Percentiles rank a stretch among this genome's conserved stretches.
phyloP scores from a whole-genome alignment of 1,139 yeast genomes.

The Suhomyces taliae region DNA sequence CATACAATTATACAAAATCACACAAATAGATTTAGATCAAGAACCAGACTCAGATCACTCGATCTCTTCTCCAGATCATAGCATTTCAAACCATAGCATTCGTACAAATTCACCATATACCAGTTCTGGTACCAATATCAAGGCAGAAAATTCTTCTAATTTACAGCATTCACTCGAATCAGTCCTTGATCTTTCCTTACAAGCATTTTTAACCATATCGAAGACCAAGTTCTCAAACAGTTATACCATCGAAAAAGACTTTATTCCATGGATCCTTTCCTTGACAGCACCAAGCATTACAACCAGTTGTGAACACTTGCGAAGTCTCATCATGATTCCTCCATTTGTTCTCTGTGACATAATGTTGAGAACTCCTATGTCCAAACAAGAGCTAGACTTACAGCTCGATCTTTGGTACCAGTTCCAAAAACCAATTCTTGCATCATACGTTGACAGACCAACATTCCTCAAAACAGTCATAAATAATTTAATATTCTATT shows the following conservation, averaged over 20 bases:
- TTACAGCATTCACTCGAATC: not conserved
- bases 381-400: constrained; percentile 30
- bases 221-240: constrained; percentile 1
- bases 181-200: constrained; percentile 1
- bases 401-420: constrained; percentile 41
- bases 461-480: constrained; percentile 23
- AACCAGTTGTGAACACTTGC: constrained; percentile 29
- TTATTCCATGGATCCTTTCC: constrained; percentile 31
- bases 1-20: not conserved
- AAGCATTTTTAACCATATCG: constrained; percentile 6
- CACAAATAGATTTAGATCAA: too few species aligned
- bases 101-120: too few species aligned
- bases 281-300: constrained; percentile 27
- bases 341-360: constrained; percentile 37
- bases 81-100: too few species aligned
- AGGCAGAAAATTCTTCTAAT: too few species aligned
- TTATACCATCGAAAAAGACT: constrained; percentile 12
- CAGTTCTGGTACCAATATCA: too few species aligned
- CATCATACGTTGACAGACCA: constrained; percentile 18
- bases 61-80: not conserved
- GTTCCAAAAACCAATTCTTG: constrained; percentile 19
- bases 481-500: constrained; percentile 28
- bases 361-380: constrained; percentile 36
- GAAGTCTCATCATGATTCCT: constrained; percentile 33
- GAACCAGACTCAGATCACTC: not conserved